A percentile compares a stretch with the other conserved stretches of the same genome.
phyloP scores from a whole-genome alignment of 1,284 basidiomycete species.

The Apiotrichum akiyoshidainum region DNA sequence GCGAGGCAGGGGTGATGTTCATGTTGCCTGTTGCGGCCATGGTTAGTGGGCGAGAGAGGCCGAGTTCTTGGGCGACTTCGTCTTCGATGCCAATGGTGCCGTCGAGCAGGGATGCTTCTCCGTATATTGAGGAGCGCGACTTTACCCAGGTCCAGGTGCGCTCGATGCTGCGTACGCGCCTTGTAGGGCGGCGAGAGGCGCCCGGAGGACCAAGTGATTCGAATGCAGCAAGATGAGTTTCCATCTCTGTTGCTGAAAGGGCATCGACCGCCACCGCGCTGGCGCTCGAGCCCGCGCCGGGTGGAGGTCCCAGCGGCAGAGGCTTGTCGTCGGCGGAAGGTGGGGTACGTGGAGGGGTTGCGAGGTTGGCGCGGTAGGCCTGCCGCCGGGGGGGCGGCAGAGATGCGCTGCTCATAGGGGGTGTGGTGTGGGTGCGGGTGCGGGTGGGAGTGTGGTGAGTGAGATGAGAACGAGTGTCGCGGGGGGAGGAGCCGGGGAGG shows the following conservation, averaged over 20 bases:
- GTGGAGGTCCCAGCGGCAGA: slow-evolving; percentile 14
- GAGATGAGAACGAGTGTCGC: too few species aligned
- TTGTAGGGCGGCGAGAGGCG: slow-evolving; percentile 17
- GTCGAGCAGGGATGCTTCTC: slow-evolving; percentile 14
- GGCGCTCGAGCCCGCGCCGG: slow-evolving; percentile 19
- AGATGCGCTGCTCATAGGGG: slow-evolving; percentile 5
- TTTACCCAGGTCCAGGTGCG: slow-evolving; percentile 25
- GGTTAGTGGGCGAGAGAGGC: not conserved
- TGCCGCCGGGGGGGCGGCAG: slow-evolving; percentile 9
- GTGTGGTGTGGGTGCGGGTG: not conserved
- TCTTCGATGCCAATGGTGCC: slow-evolving; percentile 6
- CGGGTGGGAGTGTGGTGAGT: too few species aligned
- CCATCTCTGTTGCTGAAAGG: slow-evolving; percentile 21
- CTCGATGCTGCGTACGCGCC: slow-evolving; percentile 21
- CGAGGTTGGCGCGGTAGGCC: slow-evolving; percentile 3
- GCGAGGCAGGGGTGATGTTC: not conserved
- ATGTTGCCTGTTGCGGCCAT: not conserved
- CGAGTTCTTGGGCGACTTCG: slow-evolving; percentile 1
- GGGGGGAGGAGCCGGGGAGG: not conserved
- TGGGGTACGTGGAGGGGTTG: slow-evolving; percentile 4
- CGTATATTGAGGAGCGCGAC: slow-evolving; percentile 21
- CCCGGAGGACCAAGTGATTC: slow-evolving; percentile 20
- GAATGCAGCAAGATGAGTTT: slow-evolving; percentile 17
- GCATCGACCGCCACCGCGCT: slow-evolving; percentile 6
- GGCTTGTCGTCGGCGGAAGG: slow-evolving; percentile 1